Percentiles rank a stretch among this genome's conserved stretches.
Evolutionary conservation across 768 basidiomycete species (phyloP).

Genomic region (Phlegmacium glaucopus): DNA sequence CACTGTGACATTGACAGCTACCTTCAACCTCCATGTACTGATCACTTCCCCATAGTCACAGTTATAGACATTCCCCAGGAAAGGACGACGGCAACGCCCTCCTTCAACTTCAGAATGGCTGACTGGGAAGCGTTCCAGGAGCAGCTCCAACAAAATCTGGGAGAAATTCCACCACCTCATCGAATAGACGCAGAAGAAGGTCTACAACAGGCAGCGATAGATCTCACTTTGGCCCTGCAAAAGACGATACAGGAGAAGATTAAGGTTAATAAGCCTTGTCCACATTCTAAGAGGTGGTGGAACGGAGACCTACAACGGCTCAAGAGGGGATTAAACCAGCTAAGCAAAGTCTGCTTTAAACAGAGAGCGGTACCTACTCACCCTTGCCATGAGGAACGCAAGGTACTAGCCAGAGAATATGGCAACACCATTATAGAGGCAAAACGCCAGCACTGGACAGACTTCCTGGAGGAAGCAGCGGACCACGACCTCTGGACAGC

Average conservation of each 20-base stretch:
- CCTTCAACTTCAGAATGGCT: not conserved
- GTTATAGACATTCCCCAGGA: not conserved
- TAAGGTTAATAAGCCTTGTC: no score
- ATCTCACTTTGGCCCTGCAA: slow-evolving; percentile 3
- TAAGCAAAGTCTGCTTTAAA: not conserved
- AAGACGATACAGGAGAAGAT: not conserved
- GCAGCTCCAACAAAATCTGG: not conserved
- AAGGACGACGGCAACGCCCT: not conserved
- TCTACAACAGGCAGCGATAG: not conserved
- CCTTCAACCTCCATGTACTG: not conserved
- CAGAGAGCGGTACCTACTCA: not conserved
- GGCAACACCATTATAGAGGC: not conserved
- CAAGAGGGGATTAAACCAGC: not conserved
- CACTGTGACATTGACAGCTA: not conserved
- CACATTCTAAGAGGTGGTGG: no score
- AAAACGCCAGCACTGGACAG: not conserved
- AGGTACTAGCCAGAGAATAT: not conserved
- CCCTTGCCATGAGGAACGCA: not conserved
- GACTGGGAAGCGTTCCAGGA: not conserved
- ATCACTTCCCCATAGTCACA: not conserved
- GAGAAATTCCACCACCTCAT: not conserved
- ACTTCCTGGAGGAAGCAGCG: not conserved
- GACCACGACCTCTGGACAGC: not conserved
- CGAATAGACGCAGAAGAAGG: not conserved
- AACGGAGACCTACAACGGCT: not conserved